Evolutionary conservation across 768 basidiomycete species (phyloP).

Genomic region (Amanita brunnescens): DNA sequence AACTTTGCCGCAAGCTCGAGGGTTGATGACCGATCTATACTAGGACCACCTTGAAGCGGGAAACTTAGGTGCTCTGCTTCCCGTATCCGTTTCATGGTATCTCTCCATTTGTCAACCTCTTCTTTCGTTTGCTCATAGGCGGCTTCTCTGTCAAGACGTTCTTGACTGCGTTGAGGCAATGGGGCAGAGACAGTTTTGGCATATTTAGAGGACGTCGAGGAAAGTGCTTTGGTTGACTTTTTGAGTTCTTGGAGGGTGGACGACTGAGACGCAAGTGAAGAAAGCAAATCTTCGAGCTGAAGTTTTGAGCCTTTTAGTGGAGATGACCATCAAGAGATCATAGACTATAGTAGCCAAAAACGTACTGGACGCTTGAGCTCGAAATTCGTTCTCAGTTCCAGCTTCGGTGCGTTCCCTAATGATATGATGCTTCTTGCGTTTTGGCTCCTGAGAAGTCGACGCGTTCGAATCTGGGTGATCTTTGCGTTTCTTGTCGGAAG

Average conservation of each 20-base stretch:
- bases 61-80: constrained; percentile 90
- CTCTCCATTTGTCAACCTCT: constrained; percentile 91
- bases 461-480: constrained; percentile 30
- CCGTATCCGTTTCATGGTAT: constrained; percentile 85
- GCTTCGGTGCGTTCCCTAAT: constrained; percentile 69
- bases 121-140: constrained; percentile 90
- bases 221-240: constrained; percentile 59
- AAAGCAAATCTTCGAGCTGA: constrained; percentile 65
- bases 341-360: constrained; percentile 5
- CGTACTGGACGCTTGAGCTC: constrained; percentile 41
- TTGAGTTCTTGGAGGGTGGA: constrained; percentile 59
- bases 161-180: constrained; percentile 78
- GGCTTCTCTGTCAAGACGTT: constrained; percentile 85
- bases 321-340: neutral
- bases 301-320: constrained; percentile 41
- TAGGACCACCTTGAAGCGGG: constrained; percentile 60
- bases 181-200: constrained; percentile 70
- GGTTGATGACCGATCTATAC: constrained; percentile 47
- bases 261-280: constrained; percentile 57
- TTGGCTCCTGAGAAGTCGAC: constrained; percentile 17
- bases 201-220: constrained; percentile 39
- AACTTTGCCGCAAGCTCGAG: constrained; percentile 77
- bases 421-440: constrained; percentile 46
- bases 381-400: constrained; percentile 78
- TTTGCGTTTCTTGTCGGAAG: constrained; percentile 63